These are phyloP conservation scores for Urochloa ruziziensis DNA, from an alignment of 176 grass and related monocot species.

Conservation along the genomic window DNA sequence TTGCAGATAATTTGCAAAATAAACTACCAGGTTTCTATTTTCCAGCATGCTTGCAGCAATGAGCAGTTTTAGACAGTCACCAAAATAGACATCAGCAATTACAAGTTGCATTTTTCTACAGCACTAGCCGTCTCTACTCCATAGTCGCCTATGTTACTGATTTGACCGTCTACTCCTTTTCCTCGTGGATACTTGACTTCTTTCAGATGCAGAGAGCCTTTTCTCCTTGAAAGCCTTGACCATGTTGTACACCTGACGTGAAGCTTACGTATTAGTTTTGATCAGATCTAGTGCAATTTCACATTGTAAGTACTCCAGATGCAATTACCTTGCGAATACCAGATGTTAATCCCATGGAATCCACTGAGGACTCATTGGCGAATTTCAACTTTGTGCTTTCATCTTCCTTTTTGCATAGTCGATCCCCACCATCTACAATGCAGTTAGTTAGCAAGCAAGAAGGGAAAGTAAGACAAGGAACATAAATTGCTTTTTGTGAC, in stretches of 20 bases:
- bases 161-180: constrained; percentile 48
- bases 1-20: not conserved
- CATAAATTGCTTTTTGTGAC: not conserved
- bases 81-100: not conserved
- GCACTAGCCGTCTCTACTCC: not conserved
- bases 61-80: not conserved
- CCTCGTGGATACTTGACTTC: constrained; percentile 27
- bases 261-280: not conserved
- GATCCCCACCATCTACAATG: constrained; percentile 45
- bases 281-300: not conserved
- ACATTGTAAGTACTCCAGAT: not conserved
- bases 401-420: constrained; percentile 31
- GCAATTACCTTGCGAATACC: constrained; percentile 79
- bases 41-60: not conserved
- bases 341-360: constrained; percentile 73
- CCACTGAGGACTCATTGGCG: constrained; percentile 43
- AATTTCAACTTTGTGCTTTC: constrained; percentile 50
- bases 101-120: not conserved
- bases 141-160: not conserved
- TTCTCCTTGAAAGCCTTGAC: constrained; percentile 62
- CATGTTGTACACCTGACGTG: constrained; percentile 87
- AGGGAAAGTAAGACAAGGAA: not conserved
- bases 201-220: constrained; percentile 24
- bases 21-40: not conserved
- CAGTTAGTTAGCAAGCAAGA: not conserved